Evolutionary conservation across 768 basidiomycete genomes (phyloP).

Genomic region (Termitomyces sp.): DNA sequence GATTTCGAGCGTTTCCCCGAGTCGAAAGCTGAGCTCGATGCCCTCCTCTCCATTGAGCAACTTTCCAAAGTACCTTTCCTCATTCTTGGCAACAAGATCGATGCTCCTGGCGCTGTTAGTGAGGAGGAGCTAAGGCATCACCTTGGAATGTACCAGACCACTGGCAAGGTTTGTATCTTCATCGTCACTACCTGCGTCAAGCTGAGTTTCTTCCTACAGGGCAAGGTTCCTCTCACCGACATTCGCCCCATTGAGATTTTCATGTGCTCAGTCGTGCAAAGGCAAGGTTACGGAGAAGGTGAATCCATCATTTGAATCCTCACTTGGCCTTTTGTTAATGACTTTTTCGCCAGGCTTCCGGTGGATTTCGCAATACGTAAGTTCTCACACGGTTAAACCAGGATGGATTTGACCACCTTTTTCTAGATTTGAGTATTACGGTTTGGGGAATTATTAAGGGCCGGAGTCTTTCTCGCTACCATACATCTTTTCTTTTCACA

Average conservation of each 20-base stretch:
- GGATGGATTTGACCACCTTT: background rate
- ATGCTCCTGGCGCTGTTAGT: conserved; percentile 94
- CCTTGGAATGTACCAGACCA: conserved; percentile 97
- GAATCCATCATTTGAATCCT: conserved; percentile 10
- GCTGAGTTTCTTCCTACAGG: conserved; percentile 46
- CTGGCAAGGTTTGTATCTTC: conserved; percentile 77
- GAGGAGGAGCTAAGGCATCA: conserved; percentile 97
- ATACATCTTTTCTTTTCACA: background rate
- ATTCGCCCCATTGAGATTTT: conserved; percentile 98
- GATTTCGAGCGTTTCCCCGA: conserved; percentile 96
- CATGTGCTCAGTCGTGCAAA: conserved; percentile 99
- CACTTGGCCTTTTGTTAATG: background rate
- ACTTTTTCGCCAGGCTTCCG: conserved; percentile 64
- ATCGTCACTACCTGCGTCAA: background rate
- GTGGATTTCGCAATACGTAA: conserved; percentile 95
- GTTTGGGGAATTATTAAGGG: conserved; percentile 2
- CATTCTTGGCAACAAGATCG: conserved; percentile 98
- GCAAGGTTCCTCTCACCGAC: conserved; percentile 94
- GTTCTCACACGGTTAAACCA: conserved; percentile 20
- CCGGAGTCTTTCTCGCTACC: conserved; percentile 1
- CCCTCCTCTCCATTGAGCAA: conserved; percentile 92
- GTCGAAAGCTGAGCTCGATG: conserved; percentile 96
- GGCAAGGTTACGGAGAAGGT: conserved; percentile 98
- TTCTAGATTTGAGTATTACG: conserved; percentile 30
- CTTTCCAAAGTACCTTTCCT: conserved; percentile 97